phyloP scores from a whole-genome alignment of 805 yeast genomes.

The Ogataea chonburiensis region DNA sequence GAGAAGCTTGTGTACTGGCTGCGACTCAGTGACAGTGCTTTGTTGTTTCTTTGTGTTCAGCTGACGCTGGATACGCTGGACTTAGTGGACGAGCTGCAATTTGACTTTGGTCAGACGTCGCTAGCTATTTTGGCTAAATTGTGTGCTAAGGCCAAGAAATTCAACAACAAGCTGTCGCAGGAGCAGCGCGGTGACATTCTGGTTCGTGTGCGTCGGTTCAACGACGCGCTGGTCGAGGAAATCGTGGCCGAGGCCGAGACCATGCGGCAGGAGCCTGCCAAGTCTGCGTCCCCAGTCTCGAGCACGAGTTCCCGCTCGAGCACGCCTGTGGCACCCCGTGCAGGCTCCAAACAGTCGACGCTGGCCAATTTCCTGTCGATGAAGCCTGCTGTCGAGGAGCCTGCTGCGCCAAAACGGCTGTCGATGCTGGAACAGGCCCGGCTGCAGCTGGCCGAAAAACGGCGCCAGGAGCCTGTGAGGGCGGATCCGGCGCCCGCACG shows the following conservation, averaged over 20 bases:
- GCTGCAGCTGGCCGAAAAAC: constrained; percentile 26
- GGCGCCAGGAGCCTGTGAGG: constrained; percentile 18
- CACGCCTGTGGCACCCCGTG: background rate
- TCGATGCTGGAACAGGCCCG: constrained; percentile 29
- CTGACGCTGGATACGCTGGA: constrained; percentile 66
- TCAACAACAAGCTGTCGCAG: constrained; percentile 65
- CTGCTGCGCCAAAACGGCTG: constrained; percentile 24
- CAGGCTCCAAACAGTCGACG: constrained; percentile 6
- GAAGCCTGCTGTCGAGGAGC: constrained; percentile 9
- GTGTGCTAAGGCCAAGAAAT: constrained; percentile 63
- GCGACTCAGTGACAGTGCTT: constrained; percentile 73
- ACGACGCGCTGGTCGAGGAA: constrained; percentile 52
- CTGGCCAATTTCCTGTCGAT: constrained; percentile 8
- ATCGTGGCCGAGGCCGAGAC: constrained; percentile 44
- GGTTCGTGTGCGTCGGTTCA: constrained; percentile 56
- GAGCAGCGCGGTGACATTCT: constrained; percentile 66
- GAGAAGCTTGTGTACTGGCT: constrained; percentile 75
- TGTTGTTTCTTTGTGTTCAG: constrained; percentile 69
- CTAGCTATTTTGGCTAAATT: constrained; percentile 57
- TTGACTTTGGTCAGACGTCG: constrained; percentile 51
- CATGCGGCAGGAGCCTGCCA: constrained; percentile 2
- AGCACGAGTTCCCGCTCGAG: background rate
- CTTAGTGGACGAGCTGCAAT: constrained; percentile 53
- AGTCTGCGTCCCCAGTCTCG: background rate
- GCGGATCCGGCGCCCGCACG: constrained; percentile 48